Base-by-base conservation (phyloP, 345 rosid genomes). In the Pistacia vera region DNA sequence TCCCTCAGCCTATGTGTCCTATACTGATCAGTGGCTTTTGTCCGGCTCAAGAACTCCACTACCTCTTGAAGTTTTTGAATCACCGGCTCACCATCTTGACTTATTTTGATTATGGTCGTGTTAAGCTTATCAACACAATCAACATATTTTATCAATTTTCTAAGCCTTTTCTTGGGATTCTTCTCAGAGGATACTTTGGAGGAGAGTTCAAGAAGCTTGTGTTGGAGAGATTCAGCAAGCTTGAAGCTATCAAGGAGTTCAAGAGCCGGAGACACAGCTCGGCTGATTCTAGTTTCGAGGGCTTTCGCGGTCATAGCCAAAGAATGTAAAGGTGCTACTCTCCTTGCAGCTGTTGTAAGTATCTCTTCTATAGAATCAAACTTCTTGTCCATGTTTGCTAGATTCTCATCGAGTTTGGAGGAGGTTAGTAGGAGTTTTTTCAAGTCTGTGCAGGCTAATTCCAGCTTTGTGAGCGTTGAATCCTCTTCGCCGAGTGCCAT, bases 11-110 rank as follows among this genome's bases (percentile, higher is more conserved):
- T 84, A 14, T 80, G 84, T 13, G 85, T 74, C 62, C 83, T 80
- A 30, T 63, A 77, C 77, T 78, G 89, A 75, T 86, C 92, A 16
- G 92, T 83, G 48, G 91, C 91, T 77, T 88, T 87, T 17, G 94
- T 90, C 82, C 94, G 78, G 86, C 92, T 90, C 85, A 90, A 78
- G 84, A 90, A 90, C 86, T 90, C 92, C 79, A 88, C 92, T 56
- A 85, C 92, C 78, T 90, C 94, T 65, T 90, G 94, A 46, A 90
- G 88, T 85, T 78, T 90, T 76, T 88, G 92, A 64, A 88, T 87
- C 79, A 83, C 89, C 0, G 88, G 91, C 68, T 86, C 88, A 1
- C 92, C 89, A 8, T 87, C 87, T 66, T 71, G 73, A 66, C 73
- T 54, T 14, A 90, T 88, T 2, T 81, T 62, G 77, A 73, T 74